phyloP scores from a whole-genome alignment of 148 eudicot genomes.

The Rhododendron simsii region DNA sequence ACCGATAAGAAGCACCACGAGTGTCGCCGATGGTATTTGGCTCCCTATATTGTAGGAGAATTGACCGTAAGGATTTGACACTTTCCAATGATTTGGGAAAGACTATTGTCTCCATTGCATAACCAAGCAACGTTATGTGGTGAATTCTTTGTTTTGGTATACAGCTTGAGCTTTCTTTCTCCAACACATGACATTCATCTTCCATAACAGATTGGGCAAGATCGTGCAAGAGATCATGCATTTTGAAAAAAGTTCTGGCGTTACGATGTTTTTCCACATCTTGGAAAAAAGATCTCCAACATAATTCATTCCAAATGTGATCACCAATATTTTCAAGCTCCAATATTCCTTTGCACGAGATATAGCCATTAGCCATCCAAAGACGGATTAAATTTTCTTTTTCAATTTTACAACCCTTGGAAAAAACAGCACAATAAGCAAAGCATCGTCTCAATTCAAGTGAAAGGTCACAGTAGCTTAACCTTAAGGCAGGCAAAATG shows the following conservation, averaged over 20 bases:
- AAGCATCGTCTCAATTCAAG: background rate
- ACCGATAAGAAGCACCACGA: fast-evolving
- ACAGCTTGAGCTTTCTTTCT: background rate
- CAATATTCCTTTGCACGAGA: background rate
- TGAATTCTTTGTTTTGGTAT: background rate
- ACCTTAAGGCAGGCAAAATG: background rate
- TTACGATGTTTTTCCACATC: background rate
- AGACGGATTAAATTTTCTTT: background rate
- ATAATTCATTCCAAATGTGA: background rate
- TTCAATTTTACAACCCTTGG: background rate
- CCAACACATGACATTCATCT: background rate
- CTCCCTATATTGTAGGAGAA: background rate
- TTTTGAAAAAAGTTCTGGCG: too few species aligned
- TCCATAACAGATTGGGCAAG: background rate
- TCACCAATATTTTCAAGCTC: background rate
- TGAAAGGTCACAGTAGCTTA: background rate
- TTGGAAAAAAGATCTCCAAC: background rate
- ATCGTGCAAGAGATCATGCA: slow-evolving; percentile 10
- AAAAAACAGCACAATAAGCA: slow-evolving; percentile 6
- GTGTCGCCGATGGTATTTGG: background rate
- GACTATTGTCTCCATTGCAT: fast-evolving
- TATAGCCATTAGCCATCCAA: slow-evolving; percentile 10
- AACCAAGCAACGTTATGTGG: background rate
- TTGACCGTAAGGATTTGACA: background rate
- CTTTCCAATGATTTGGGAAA: background rate